phyloP scores from a whole-genome alignment of 139 green algal genomes.

The Klebsormidium nitens region DNA sequence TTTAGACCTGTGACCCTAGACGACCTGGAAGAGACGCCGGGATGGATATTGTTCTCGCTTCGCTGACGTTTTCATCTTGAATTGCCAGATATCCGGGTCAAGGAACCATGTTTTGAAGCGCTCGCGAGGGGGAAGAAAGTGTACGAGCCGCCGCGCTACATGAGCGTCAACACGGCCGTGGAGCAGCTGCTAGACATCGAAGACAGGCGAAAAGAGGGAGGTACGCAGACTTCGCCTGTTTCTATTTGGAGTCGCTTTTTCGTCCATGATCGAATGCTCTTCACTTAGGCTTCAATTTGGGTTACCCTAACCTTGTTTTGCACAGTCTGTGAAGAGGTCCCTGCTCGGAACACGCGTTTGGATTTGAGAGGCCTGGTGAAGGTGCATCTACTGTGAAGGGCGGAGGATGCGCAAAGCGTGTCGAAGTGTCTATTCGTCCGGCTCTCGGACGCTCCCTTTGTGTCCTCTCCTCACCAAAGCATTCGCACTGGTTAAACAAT shows the following conservation, averaged over 20 bases:
- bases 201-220: slow-evolving; percentile 48
- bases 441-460: too few species aligned
- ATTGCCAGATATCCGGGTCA: slow-evolving; percentile 45
- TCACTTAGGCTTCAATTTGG: neutral
- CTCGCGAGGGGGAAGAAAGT: slow-evolving; percentile 70
- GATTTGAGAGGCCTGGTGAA: too few species aligned
- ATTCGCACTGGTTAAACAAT: too few species aligned
- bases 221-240: neutral
- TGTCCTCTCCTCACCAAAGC: too few species aligned
- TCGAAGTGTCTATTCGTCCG: too few species aligned
- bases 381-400: too few species aligned
- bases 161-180: slow-evolving; percentile 59
- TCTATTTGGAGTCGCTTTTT: neutral
- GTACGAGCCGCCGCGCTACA: slow-evolving; percentile 84
- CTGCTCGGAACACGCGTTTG: too few species aligned
- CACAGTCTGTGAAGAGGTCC: too few species aligned
- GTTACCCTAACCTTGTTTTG: neutral
- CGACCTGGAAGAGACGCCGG: too few species aligned
- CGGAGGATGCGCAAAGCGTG: too few species aligned
- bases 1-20: too few species aligned
- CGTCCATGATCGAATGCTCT: neutral
- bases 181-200: slow-evolving; percentile 90
- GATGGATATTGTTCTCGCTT: too few species aligned
- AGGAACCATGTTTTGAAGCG: slow-evolving; percentile 80
- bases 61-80: slow-evolving; percentile 9